phyloP scores from a whole-genome alignment of 192 early-diverging fungal genomes.

The Coemansia sp. region DNA sequence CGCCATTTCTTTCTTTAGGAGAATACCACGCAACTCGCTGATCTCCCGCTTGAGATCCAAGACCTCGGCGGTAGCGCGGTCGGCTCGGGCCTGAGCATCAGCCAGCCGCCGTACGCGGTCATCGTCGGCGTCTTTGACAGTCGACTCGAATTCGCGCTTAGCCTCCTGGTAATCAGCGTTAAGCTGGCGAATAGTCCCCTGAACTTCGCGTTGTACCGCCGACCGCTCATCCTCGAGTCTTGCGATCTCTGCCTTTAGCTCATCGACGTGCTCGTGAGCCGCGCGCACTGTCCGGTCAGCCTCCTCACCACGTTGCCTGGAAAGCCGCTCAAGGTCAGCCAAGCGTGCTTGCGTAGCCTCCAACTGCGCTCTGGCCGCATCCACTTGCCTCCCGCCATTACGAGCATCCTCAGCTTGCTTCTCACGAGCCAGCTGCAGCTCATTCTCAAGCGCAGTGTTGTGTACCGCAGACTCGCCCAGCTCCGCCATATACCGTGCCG shows the following conservation, averaged over 20 bases:
- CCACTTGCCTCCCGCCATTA: constrained; percentile 31
- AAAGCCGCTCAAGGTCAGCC: constrained; percentile 40
- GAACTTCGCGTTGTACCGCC: constrained; percentile 39
- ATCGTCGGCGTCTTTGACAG: constrained; percentile 44
- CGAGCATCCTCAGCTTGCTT: constrained; percentile 11
- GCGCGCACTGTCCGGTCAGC: constrained; percentile 37
- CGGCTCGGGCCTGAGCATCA: constrained; percentile 41
- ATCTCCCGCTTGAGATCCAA: constrained; percentile 34
- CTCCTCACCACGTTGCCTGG: constrained; percentile 32
- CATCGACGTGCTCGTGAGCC: constrained; percentile 35
- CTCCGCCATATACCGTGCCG: constrained; percentile 45
- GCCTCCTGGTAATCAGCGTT: constrained; percentile 36
- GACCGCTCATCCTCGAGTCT: constrained; percentile 48
- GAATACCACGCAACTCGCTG: constrained; percentile 53
- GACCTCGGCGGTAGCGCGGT: constrained; percentile 33
- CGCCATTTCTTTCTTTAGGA: constrained; percentile 49
- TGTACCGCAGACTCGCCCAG: constrained; percentile 52
- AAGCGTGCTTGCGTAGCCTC: constrained; percentile 23
- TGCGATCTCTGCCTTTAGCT: constrained; percentile 41
- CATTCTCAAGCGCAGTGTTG: constrained; percentile 45
- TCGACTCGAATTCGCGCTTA: constrained; percentile 42
- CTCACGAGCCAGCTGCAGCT: constrained; percentile 39
- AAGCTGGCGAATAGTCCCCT: constrained; percentile 47
- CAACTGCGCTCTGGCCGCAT: constrained; percentile 24
- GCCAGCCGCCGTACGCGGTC: constrained; percentile 31